Conservation (phyloP, 2,329 filamentous ascomycete genomes). For the Pseudocercospora cruenta region DNA sequence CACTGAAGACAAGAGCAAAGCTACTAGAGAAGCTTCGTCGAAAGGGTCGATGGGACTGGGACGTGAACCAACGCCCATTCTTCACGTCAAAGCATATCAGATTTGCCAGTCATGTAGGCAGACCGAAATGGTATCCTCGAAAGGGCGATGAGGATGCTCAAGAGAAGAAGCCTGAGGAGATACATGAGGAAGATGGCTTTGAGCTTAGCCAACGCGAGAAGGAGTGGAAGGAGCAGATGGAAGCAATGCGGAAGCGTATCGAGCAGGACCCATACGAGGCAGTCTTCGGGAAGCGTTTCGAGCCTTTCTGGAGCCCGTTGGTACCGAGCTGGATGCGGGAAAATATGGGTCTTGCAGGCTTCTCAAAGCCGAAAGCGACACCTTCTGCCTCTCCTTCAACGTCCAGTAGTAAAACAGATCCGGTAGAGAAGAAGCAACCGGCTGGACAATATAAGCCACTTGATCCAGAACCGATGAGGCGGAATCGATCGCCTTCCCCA, state of each 20-base stretch:
- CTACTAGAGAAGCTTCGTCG: conserved; percentile 38
- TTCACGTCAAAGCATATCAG: conserved; percentile 36
- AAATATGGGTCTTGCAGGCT: conserved; percentile 30
- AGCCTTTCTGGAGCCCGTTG: conserved; percentile 40
- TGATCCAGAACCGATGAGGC: conserved; percentile 12
- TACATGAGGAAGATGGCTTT: conserved; percentile 25
- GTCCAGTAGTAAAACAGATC: conserved; percentile 4
- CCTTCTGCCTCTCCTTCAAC: not conserved
- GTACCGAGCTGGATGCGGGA: conserved; percentile 38
- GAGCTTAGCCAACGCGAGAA: conserved; percentile 37
- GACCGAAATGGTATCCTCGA: conserved; percentile 24
- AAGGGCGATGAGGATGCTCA: conserved; percentile 22
- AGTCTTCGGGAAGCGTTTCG: conserved; percentile 46
- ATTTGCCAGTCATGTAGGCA: conserved; percentile 34
- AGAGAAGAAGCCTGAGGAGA: conserved; percentile 18
- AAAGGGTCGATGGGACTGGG: conserved; percentile 38
- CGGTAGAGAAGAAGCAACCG: conserved; percentile 6
- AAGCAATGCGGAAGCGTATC: conserved; percentile 39
- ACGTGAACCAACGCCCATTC: conserved; percentile 31
- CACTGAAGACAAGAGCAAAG: conserved; percentile 37
- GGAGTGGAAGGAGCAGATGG: conserved; percentile 41
- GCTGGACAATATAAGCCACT: conserved; percentile 15
- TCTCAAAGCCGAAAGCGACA: conserved; percentile 22
- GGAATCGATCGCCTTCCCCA: conserved; percentile 9
- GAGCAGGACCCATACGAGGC: conserved; percentile 48